These are phyloP conservation scores for Phytophthora tentaculata DNA, from an alignment of 352 stramenopile species.

Conservation along the genomic window DNA sequence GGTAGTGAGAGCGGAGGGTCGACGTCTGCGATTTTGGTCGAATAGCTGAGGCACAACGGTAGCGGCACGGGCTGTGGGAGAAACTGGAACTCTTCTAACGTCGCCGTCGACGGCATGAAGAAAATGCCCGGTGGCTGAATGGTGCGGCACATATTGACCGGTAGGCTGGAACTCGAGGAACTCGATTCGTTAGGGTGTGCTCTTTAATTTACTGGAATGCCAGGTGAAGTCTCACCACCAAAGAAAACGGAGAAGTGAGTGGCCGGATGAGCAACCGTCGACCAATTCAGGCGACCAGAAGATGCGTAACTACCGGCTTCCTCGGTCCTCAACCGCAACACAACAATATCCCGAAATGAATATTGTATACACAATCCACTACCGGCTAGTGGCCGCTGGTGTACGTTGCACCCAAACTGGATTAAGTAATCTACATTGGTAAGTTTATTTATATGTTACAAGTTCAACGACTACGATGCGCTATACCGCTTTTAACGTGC, in stretches of 20 bases:
- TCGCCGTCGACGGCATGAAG: conserved; percentile 6
- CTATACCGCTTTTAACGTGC: background rate
- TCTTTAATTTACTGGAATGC: background rate
- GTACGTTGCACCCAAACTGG: background rate
- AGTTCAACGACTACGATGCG: background rate
- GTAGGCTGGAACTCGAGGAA: background rate
- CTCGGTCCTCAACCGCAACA: too few species aligned
- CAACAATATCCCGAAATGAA: too few species aligned
- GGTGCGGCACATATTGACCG: conserved; percentile 8
- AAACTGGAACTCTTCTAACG: background rate
- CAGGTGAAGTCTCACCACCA: background rate
- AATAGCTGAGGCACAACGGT: conserved; percentile 7
- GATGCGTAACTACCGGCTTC: conserved; percentile 1
- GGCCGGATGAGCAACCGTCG: background rate
- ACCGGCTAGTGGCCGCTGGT: background rate
- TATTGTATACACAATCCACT: too few species aligned
- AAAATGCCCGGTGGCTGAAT: conserved; percentile 10
- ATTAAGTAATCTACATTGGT: background rate
- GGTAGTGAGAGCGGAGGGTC: background rate
- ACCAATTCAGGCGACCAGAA: conserved; percentile 3
- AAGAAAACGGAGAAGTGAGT: conserved; percentile 11
- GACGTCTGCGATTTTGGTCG: background rate
- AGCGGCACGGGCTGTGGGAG: background rate
- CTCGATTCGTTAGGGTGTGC: background rate
- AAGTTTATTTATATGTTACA: background rate